Evolutionary conservation across 176 grass and related monocot species (phyloP), one percentile per base, ranked within the genome.

Genomic region (Metroxylon sagu): DNA sequence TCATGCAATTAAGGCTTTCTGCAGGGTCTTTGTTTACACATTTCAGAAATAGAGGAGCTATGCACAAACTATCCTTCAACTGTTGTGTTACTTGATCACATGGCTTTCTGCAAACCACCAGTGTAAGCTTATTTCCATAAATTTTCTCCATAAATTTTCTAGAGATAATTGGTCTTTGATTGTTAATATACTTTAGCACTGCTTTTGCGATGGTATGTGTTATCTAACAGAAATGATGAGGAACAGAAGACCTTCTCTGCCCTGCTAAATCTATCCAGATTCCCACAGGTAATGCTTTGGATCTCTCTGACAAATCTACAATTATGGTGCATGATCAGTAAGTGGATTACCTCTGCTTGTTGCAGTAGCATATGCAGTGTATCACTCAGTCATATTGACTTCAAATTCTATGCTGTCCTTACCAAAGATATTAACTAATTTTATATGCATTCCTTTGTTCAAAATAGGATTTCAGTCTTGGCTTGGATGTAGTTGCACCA

Each of bases 21-120:
- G 16, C 70, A 95, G 85, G 82, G 90, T 29, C 81, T 95, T 25
- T 50, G 57, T 69, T 56, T 62, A 69, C 84, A 89, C 21, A 75
- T 86, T 70, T 28, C 76, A 26, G 90, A 95, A 57, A 89, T 95
- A 80, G 82, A 86, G 60, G 79, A 89, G 59, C 77, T 95, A 12
- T 89, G 90, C 76, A 72, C 43, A 7, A 66, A 75, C 57, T 84
- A 86, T 73, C 79, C 85, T 61, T 28, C 65, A 64, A 95, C 90
- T 57, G 76, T 63, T 63, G 82, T 95, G 72, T 63, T 95, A 67
- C 67, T 95, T 51, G 85, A 95, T 61, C 90, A 95, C 48, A 85
- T 95, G 79, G 76, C 76, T 79, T 89, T 95, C 83, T 95, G 90
- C 83, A 89, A 89, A 53, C 85, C 85, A 65, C 85, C 90, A 61